phyloP scores from a whole-genome alignment of 345 rosid species.

The Lepidium aucheri region DNA sequence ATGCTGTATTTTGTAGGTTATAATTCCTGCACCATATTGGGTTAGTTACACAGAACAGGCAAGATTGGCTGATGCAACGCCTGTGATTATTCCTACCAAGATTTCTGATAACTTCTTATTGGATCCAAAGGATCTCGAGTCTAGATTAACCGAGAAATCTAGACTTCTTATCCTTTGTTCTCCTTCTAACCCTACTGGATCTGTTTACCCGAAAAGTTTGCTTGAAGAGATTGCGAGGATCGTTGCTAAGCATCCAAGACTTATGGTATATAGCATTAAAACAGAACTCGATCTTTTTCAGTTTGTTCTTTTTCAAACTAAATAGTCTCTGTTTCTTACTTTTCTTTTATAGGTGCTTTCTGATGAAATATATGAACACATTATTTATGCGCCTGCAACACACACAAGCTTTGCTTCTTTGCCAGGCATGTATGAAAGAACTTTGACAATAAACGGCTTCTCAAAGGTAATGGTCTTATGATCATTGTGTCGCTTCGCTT shows the following conservation, averaged over 20 bases:
- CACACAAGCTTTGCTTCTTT: slow-evolving; percentile 95
- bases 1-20: slow-evolving; percentile 41
- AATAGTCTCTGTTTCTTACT: not conserved
- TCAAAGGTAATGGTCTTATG: slow-evolving; percentile 64
- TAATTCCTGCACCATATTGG: slow-evolving; percentile 94
- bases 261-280: slow-evolving; percentile 48
- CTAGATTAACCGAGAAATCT: slow-evolving; percentile 67
- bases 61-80: slow-evolving; percentile 90
- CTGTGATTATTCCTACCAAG: slow-evolving; percentile 75
- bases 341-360: slow-evolving; percentile 59
- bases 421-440: slow-evolving; percentile 92
- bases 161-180: slow-evolving; percentile 87
- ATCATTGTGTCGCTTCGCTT: not conserved
- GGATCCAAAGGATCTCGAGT: slow-evolving; percentile 78
- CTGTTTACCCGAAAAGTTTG: slow-evolving; percentile 83
- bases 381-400: slow-evolving; percentile 82
- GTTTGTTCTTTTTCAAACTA: not conserved
- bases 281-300: not conserved
- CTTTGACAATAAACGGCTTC: slow-evolving; percentile 90
- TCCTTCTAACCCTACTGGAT: slow-evolving; percentile 97
- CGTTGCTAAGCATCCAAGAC: slow-evolving; percentile 90
- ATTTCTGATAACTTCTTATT: slow-evolving; percentile 78
- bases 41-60: slow-evolving; percentile 99
- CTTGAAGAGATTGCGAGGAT: slow-evolving; percentile 85
- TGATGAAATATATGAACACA: slow-evolving; percentile 98